Conservation (phyloP, 768 basidiomycete genomes). For the Russula abietina region DNA sequence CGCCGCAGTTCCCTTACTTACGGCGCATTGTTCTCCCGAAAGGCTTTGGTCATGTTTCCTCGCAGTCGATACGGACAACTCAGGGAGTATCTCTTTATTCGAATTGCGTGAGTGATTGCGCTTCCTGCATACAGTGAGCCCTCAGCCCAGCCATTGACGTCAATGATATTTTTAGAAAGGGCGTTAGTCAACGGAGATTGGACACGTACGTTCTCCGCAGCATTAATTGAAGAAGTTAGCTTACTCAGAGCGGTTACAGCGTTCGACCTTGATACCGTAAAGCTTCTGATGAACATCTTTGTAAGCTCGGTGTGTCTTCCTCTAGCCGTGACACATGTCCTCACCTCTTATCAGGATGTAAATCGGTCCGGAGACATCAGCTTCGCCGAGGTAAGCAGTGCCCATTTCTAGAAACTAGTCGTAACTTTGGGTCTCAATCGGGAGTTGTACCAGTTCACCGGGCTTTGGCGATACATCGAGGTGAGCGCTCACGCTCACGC, state of each 20-base stretch:
- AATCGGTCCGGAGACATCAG: constrained; percentile 75
- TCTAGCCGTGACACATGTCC: background rate
- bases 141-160: background rate
- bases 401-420: constrained; percentile 1
- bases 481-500: too few relatives aligned
- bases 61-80: constrained; percentile 64
- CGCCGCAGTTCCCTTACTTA: background rate
- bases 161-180: constrained; percentile 32
- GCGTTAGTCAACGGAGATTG: constrained; percentile 61
- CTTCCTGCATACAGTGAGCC: background rate
- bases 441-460: constrained; percentile 44
- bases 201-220: constrained; percentile 50
- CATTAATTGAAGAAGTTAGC: background rate
- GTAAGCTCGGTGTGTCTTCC: constrained; percentile 37
- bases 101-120: constrained; percentile 58
- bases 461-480: constrained; percentile 82
- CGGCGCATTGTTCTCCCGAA: background rate
- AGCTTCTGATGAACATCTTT: constrained; percentile 76
- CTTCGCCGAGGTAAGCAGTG: constrained; percentile 57
- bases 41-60: constrained; percentile 73
- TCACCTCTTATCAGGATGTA: constrained; percentile 41
- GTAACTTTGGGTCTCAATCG: constrained; percentile 14
- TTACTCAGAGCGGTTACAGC: constrained; percentile 35
- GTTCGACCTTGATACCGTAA: constrained; percentile 85
- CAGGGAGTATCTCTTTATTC: constrained; percentile 55